Base-by-base conservation (phyloP, 768 basidiomycete species). In the Suillus spraguei region DNA sequence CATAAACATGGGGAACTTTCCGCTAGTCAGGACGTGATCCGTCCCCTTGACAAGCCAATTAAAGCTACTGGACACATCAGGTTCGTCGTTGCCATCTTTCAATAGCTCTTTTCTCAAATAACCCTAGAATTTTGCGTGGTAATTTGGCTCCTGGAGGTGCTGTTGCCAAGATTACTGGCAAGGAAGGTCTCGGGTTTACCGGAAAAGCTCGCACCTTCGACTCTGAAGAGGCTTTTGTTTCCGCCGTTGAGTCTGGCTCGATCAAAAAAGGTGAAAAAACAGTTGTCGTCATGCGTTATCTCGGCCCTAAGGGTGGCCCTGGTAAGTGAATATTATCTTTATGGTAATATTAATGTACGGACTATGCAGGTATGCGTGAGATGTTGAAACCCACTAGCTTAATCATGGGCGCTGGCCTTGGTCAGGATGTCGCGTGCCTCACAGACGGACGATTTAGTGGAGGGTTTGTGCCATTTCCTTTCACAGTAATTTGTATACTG, bases 371-470 rank as follows among this genome's bases (percentile, higher is more conserved):
- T 66, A 99, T 99, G 97, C 97, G 95, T 58, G 97, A 99, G 81
- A 99, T 99, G 97, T 83, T 99, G 63, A 98, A 98, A 75, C 96
- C 96, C 32, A 99, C 97, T 38, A 94, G 93, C 80, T 75, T 99
- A 71, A 95, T 99, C 76, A 99, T 99, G 94, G 97, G 97, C 61
- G 97, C 97, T 14, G 97, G 97, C 13, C 83, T 99, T 13, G 97
- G 97, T 13, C 81, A 91, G 67, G 97, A 99, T 69, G 97, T 99
- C 56, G 97, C 97, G 44, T 98, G 94, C 76, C 77, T 99, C 67
- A 99, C 97, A 20, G 97, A 99, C 78, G 97, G 97, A 59, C 88
- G 97, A 67, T 99, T 99, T 82, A 94, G 92, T 74, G 96, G 96
- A 80, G 96, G 96, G 95, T 97, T 70, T 78, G 89, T 82, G 47